Percentiles rank a stretch among this genome's conserved stretches.
phyloP scores from a whole-genome alignment of 345 rosid genomes.

The Lenwebbia sp. region DNA sequence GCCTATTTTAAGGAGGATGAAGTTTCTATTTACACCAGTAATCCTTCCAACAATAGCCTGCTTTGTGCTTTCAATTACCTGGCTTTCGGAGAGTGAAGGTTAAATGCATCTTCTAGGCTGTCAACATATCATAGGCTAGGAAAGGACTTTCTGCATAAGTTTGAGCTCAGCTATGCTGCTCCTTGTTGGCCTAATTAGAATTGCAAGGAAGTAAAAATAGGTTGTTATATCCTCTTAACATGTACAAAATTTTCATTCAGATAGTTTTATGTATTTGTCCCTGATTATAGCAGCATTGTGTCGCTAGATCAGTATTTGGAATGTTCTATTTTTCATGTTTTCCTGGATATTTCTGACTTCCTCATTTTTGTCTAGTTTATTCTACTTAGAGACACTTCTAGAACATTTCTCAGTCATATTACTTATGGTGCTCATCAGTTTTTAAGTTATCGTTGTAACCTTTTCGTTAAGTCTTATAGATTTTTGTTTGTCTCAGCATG shows the following conservation, averaged over 20 bases:
- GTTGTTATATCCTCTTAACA: not conserved
- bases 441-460: not conserved
- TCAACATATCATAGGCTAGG: not conserved
- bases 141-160: not conserved
- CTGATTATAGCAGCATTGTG: not conserved
- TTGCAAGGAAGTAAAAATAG: not conserved
- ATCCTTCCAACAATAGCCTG: not conserved
- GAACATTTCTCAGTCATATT: not conserved
- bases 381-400: not conserved
- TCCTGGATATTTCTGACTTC: not conserved
- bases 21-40: not conserved
- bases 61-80: not conserved
- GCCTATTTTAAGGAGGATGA: not conserved
- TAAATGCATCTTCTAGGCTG: not conserved
- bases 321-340: not conserved
- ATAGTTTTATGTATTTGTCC: not conserved
- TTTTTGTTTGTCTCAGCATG: conserved; percentile 35
- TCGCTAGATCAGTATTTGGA: not conserved
- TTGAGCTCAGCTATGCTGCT: not conserved
- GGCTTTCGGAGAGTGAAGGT: not conserved
- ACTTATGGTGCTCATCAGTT: not conserved
- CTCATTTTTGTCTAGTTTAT: not conserved
- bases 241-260: not conserved
- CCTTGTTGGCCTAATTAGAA: not conserved
- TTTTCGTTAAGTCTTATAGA: not conserved